Conservation (phyloP, 2,329 filamentous ascomycete genomes). For the Colletotrichum theobromicola region DNA sequence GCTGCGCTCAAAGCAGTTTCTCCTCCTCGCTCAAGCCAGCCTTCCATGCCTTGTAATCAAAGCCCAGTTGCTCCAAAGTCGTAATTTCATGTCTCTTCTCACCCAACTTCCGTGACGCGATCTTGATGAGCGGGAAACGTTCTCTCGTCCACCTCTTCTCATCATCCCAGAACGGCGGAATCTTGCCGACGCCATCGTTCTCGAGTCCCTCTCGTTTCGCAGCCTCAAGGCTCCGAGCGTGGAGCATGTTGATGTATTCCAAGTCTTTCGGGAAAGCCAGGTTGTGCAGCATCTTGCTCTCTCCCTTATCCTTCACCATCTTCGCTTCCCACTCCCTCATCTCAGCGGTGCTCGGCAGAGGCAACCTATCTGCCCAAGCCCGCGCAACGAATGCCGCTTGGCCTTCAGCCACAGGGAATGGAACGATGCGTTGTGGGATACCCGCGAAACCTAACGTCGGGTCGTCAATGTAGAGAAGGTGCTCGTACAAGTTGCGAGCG, state of each 20-base stretch:
- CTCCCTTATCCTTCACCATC: slow-evolving; percentile 55
- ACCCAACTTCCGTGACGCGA: slow-evolving; percentile 40
- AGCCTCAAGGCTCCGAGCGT: slow-evolving; percentile 51
- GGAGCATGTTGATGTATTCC: slow-evolving; percentile 64
- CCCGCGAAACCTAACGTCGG: slow-evolving; percentile 72
- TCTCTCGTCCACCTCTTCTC: slow-evolving; percentile 45
- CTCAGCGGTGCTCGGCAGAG: slow-evolving; percentile 54
- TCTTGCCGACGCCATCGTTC: slow-evolving; percentile 41
- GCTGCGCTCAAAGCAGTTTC: not conserved
- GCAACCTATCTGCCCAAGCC: slow-evolving; percentile 67
- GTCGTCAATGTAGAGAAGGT: slow-evolving; percentile 69
- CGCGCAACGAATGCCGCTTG: slow-evolving; percentile 72
- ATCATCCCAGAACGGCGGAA: slow-evolving; percentile 42
- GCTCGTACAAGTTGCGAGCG: slow-evolving; percentile 67
- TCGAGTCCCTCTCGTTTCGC: slow-evolving; percentile 30
- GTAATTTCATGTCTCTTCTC: slow-evolving; percentile 36
- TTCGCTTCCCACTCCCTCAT: slow-evolving; percentile 68
- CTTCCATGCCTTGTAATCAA: slow-evolving; percentile 39
- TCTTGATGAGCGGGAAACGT: slow-evolving; percentile 44
- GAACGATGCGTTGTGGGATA: slow-evolving; percentile 72
- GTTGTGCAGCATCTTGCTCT: slow-evolving; percentile 43
- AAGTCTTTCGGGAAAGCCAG: slow-evolving; percentile 58
- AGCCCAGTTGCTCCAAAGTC: slow-evolving; percentile 54
- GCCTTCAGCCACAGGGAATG: slow-evolving; percentile 73
- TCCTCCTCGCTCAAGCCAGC: slow-evolving; percentile 2